A percentile compares a stretch with the other conserved stretches of the same genome.
phyloP scores from a whole-genome alignment of 2,329 filamentous ascomycete genomes.

The Epichloe brachyelytri region DNA sequence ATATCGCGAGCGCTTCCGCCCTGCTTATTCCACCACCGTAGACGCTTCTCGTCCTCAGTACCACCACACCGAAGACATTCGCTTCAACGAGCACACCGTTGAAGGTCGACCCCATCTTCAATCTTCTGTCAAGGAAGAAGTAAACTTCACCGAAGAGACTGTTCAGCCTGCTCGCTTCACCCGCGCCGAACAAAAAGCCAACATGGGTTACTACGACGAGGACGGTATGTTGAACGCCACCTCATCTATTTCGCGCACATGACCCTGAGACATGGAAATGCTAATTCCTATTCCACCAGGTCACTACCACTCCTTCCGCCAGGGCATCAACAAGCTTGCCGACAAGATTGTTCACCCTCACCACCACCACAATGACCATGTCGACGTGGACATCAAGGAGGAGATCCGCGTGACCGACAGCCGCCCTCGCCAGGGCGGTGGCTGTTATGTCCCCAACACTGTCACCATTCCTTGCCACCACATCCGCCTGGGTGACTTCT shows the following conservation, averaged over 20 bases:
- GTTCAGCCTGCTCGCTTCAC: conserved; percentile 39
- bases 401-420: conserved; percentile 14
- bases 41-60: conserved; percentile 22
- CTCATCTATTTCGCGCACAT: neutral
- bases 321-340: conserved; percentile 42
- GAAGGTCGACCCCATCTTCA: conserved; percentile 20
- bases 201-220: conserved; percentile 56
- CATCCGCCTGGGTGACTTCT: conserved; percentile 95
- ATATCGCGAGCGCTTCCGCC: conserved; percentile 49
- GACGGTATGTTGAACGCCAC: conserved; percentile 32
- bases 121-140: conserved; percentile 40
- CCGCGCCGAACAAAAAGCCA: conserved; percentile 32
- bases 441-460: conserved; percentile 52
- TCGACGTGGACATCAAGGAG: conserved; percentile 32
- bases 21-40: conserved; percentile 29
- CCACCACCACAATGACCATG: conserved; percentile 29
- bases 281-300: conserved; percentile 25
- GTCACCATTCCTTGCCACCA: conserved; percentile 99
- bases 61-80: conserved; percentile 16
- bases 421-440: conserved; percentile 16
- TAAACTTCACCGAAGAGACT: conserved; percentile 53
- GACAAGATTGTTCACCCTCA: conserved; percentile 39
- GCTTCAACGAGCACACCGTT: conserved; percentile 25
- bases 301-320: conserved; percentile 46
- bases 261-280: conserved; percentile 6